Evolutionary conservation across 2,329 filamentous ascomycete species (phyloP).

Genomic region (Cadophora luteo-olivacea): DNA sequence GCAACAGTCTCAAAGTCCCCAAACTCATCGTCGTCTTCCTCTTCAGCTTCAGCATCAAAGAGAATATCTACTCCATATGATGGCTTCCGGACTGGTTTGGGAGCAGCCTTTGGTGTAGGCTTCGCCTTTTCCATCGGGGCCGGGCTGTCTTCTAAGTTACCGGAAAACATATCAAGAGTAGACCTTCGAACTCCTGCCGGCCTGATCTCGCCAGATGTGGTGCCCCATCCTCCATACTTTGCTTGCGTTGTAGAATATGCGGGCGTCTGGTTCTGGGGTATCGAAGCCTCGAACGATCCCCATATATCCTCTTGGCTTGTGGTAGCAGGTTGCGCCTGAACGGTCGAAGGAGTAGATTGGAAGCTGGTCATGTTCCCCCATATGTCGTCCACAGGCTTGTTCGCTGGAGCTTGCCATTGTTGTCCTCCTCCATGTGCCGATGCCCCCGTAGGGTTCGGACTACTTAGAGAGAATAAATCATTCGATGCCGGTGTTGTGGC

Average conservation of each 20-base stretch:
- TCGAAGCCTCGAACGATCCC: slow-evolving; percentile 39
- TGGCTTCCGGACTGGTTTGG: slow-evolving; percentile 25
- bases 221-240: slow-evolving; percentile 27
- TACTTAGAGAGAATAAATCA: slow-evolving; percentile 35
- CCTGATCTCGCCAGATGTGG: slow-evolving; percentile 24
- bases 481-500: slow-evolving; percentile 34
- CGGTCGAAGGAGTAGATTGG: slow-evolving; percentile 17
- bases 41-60: slow-evolving; percentile 46
- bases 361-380: slow-evolving; percentile 39
- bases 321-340: slow-evolving; percentile 15
- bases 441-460: slow-evolving; percentile 19
- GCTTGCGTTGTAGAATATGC: slow-evolving; percentile 16
- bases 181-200: slow-evolving; percentile 35
- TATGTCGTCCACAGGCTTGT: slow-evolving; percentile 31
- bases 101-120: slow-evolving; percentile 16
- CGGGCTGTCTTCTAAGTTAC: slow-evolving; percentile 28
- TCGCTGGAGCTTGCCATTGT: slow-evolving; percentile 32
- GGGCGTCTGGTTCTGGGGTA: slow-evolving; percentile 22
- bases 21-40: slow-evolving; percentile 66
- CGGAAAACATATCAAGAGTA: slow-evolving; percentile 40
- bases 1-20: slow-evolving; percentile 70
- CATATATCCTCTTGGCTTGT: slow-evolving; percentile 40
- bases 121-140: slow-evolving; percentile 21
- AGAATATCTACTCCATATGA: slow-evolving; percentile 41
- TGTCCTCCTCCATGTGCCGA: slow-evolving; percentile 16